Base-by-base conservation (phyloP, 2,329 filamentous ascomycete genomes). In the Ascochyta clinopodiicola region DNA sequence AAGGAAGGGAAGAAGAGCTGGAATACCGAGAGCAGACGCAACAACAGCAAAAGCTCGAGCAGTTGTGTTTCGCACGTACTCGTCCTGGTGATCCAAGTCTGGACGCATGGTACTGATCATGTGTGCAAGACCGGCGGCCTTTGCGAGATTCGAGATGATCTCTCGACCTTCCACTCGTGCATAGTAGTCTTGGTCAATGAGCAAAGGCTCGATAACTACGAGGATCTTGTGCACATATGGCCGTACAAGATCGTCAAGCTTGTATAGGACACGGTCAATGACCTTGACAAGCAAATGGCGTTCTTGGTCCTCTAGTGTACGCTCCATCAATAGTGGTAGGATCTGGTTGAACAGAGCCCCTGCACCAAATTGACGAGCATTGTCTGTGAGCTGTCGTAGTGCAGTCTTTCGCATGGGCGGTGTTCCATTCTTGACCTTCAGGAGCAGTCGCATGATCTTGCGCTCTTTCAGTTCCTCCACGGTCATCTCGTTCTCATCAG, bases 61-160 rank as follows among this genome's bases (percentile, higher is more conserved):
- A 2, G 95, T 99, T 1, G 95, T 99, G 78, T 99, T 99, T 73
- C 95, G 87, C 12, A 99, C 96, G 73, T 99, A 99, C 75, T 99
- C 95, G 69, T 99, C 95, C 24, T 96, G 91, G 69, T 99, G 95
- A 68, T 99, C 95, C 63, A 99, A 96, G 84, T 99, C 95, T 0
- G 95, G 96, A 70, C 95, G 86, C 95, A 99, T 99, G 8, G 93
- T 96, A 78, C 92, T 96, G 75, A 99, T 99, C 95, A 99, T 99
- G 66, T 96, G 95, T 17, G 95, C 95, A 50, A 99, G 85, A 73
- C 95, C 96, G 59, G 96, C 95, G 22, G 95, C 95, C 78, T 99
- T 99, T 73, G 90, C 91, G 44, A 99, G 86, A 75, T 99, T 99
- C 51, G 94, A 98, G 67, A 99, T 99, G 68, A 99, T 99, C 76